These are phyloP conservation scores for Phytophthora megakarya DNA, from an alignment of 352 stramenopile species.

Conservation along the genomic window DNA sequence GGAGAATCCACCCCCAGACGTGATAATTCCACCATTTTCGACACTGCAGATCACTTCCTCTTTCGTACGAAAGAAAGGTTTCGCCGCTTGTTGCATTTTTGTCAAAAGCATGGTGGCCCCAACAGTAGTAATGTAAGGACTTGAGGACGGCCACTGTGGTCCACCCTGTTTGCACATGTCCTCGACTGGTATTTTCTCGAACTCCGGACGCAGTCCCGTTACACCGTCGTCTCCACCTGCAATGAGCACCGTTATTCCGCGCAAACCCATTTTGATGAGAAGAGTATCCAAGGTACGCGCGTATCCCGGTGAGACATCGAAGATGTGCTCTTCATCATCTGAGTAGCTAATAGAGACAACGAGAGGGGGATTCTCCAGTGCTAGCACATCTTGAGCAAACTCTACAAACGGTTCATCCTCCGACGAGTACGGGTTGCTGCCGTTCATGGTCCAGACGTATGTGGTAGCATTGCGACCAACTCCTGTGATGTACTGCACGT, in stretches of 20 bases:
- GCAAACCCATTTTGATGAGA: constrained; percentile 89
- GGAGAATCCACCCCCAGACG: constrained; percentile 88
- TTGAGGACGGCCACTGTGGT: constrained; percentile 79
- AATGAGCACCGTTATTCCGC: constrained; percentile 87
- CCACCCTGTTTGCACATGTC: constrained; percentile 69
- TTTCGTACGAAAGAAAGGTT: constrained; percentile 66
- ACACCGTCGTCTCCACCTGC: constrained; percentile 90
- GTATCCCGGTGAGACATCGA: constrained; percentile 71
- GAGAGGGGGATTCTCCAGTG: constrained; percentile 68
- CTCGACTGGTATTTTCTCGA: constrained; percentile 53
- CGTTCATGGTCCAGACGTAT: constrained; percentile 81
- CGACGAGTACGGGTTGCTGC: constrained; percentile 84
- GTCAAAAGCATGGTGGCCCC: constrained; percentile 84
- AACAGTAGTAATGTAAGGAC: constrained; percentile 91
- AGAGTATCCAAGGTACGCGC: constrained; percentile 83
- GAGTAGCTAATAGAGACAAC: constrained; percentile 92
- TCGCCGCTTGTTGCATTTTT: constrained; percentile 21
- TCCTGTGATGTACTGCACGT: constrained; percentile 92
- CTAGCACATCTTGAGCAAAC: constrained; percentile 73
- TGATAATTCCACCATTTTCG: constrained; percentile 77
- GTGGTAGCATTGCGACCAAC: constrained; percentile 79
- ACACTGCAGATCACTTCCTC: constrained; percentile 85
- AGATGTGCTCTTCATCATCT: constrained; percentile 91
- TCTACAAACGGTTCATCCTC: constrained; percentile 88
- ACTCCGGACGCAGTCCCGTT: constrained; percentile 69